Evolutionary conservation across 192 early-diverging fungal genomes (phyloP).

Genomic region (Haplosporangium gracile): DNA sequence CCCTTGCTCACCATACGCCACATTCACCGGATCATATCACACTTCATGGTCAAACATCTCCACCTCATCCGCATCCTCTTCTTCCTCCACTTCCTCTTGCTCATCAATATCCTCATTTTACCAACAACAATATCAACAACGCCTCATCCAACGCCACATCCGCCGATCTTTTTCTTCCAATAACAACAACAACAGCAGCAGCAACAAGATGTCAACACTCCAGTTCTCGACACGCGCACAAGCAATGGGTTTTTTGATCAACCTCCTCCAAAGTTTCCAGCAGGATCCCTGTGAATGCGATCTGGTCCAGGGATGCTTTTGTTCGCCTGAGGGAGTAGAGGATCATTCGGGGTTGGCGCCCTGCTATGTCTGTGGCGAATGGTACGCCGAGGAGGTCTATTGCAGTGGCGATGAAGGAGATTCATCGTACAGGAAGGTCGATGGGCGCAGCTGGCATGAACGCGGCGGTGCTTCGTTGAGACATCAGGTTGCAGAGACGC

Average conservation of each 20-base stretch:
- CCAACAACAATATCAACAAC: constrained; percentile 19
- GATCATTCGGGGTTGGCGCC: constrained; percentile 40
- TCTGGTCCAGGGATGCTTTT: constrained; percentile 37
- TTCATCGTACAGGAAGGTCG: constrained; percentile 11
- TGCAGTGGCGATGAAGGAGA: constrained; percentile 8
- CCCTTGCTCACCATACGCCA: neutral
- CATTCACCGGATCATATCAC: neutral
- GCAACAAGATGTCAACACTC: constrained; percentile 10
- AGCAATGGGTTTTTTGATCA: constrained; percentile 52
- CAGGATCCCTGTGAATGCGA: constrained; percentile 44
- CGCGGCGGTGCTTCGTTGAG: constrained; percentile 23
- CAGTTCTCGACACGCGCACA: constrained; percentile 49
- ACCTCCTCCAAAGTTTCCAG: constrained; percentile 33
- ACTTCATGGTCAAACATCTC: constrained; percentile 17
- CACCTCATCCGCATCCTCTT: constrained; percentile 10
- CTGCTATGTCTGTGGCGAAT: constrained; percentile 55
- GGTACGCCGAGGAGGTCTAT: constrained; percentile 44
- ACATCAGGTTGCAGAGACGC: constrained; percentile 32
- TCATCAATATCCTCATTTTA: constrained; percentile 1
- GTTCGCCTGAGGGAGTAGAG: constrained; percentile 36
- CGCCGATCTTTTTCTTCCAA: constrained; percentile 1
- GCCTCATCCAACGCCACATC: constrained; percentile 26
- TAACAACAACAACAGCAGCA: no score
- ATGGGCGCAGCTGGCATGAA: constrained; percentile 47
- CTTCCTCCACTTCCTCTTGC: constrained; percentile 12